These are phyloP conservation scores for Ceratobasidium sp. DNA, from an alignment of 1,284 basidiomycete genomes.

Conservation along the genomic window DNA sequence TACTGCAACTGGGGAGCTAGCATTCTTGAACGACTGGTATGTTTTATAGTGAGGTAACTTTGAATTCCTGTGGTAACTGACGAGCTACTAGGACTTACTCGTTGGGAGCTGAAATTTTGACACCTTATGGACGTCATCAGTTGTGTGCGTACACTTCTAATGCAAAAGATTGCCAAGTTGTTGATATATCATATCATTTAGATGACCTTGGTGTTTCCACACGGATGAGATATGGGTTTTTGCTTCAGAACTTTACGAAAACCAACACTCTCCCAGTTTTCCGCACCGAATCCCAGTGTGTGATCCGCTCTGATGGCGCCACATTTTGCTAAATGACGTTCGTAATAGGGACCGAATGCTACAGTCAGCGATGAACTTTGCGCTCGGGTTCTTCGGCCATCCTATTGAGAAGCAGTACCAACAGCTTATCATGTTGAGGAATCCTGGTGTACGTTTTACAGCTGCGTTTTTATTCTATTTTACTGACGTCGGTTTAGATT, in stretches of 20 bases:
- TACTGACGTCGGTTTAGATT: no score
- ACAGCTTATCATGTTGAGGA: slow-evolving; percentile 83
- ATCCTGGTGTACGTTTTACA: slow-evolving; percentile 62
- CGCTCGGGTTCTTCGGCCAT: slow-evolving; percentile 88
- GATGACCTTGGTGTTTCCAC: slow-evolving; percentile 47
- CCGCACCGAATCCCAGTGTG: slow-evolving; percentile 87
- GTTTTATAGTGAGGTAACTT: neutral
- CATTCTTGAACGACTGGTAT: slow-evolving; percentile 62
- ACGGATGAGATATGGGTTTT: slow-evolving; percentile 53
- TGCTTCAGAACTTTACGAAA: slow-evolving; percentile 78
- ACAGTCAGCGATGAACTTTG: slow-evolving; percentile 85
- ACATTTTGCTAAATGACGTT: neutral
- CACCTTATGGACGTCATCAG: slow-evolving; percentile 63
- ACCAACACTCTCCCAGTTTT: slow-evolving; percentile 82
- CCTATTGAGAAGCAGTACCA: slow-evolving; percentile 83
- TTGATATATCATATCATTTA: neutral
- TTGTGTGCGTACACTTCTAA: slow-evolving; percentile 54
- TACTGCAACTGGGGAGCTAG: slow-evolving; percentile 57
- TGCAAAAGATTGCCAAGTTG: neutral
- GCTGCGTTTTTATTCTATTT: slow-evolving; percentile 62
- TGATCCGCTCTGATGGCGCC: slow-evolving; percentile 43
- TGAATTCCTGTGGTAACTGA: neutral
- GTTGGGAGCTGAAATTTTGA: slow-evolving; percentile 63
- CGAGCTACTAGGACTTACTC: slow-evolving; percentile 53
- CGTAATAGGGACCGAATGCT: slow-evolving; percentile 80